Percentiles rank a stretch among this genome's conserved stretches.
phyloP scores from a whole-genome alignment of 2,329 filamentous ascomycete species.

The Neopestalotiopsis rosae region DNA sequence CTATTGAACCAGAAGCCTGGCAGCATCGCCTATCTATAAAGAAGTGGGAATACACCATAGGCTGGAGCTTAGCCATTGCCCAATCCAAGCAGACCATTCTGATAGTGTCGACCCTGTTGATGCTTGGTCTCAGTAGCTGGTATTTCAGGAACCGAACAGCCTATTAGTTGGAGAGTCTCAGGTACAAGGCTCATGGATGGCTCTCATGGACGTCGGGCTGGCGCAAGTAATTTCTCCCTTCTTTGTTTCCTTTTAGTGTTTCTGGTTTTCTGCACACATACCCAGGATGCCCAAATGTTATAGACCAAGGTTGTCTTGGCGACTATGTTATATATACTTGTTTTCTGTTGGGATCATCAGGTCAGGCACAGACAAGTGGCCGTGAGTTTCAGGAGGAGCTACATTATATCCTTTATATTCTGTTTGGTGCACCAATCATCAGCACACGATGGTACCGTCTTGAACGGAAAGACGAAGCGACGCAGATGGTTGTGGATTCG shows the following conservation, averaged over 20 bases:
- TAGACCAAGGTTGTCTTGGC: background rate
- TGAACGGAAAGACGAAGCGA: too few relatives aligned
- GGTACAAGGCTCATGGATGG: conserved; percentile 5
- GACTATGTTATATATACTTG: background rate
- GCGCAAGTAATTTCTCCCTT: background rate
- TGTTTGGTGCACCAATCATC: too few relatives aligned
- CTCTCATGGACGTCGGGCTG: background rate
- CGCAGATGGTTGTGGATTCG: too few relatives aligned
- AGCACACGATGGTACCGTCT: too few relatives aligned
- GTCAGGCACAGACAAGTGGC: background rate
- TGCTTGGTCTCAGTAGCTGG: conserved; percentile 50
- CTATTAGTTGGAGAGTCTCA: conserved; percentile 23
- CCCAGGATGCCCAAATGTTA: background rate
- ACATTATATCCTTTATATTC: too few relatives aligned
- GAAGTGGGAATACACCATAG: conserved; percentile 45
- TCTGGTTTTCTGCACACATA: background rate
- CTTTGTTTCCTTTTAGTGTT: background rate
- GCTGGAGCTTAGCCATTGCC: conserved; percentile 61
- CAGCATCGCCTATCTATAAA: conserved; percentile 45
- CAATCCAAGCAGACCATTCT: conserved; percentile 57
- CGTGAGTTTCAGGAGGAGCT: too few relatives aligned
- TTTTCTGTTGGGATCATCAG: background rate
- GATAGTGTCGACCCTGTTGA: conserved; percentile 48
- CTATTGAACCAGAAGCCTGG: conserved; percentile 62
- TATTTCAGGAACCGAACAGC: conserved; percentile 39